Evolutionary conservation across 306 rosid species (phyloP).

Genomic region (Crotalaria pallida): DNA sequence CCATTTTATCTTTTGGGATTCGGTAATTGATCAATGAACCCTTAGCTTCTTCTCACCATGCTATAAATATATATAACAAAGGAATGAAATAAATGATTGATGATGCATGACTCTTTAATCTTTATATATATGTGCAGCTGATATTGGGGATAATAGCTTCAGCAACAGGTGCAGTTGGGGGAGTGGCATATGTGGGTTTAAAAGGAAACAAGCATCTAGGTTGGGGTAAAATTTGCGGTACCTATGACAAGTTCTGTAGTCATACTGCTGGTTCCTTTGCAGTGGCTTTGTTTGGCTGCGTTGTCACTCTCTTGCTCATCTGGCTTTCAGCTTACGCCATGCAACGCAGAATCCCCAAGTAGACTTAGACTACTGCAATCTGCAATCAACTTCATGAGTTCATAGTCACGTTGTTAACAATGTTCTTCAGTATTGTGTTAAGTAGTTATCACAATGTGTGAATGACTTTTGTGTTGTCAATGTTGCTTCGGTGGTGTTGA

Average conservation of each 20-base stretch:
- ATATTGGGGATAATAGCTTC: slow-evolving; percentile 73
- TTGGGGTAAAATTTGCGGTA: slow-evolving; percentile 61
- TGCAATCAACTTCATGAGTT: not conserved
- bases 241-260: slow-evolving; percentile 58
- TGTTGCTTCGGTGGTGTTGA: not conserved
- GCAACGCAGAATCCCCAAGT: slow-evolving; percentile 51
- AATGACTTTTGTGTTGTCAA: not conserved
- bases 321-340: slow-evolving; percentile 58
- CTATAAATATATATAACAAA: not conserved
- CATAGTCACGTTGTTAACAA: not conserved
- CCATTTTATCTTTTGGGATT: slow-evolving; percentile 48
- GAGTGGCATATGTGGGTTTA: slow-evolving; percentile 64
- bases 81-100: not conserved
- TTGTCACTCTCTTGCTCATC: slow-evolving; percentile 48
- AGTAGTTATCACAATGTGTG: slow-evolving; percentile 5
- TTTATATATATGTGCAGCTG: slow-evolving; percentile 43
- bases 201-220: slow-evolving; percentile 60
- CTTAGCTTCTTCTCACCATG: not conserved
- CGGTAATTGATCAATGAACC: slow-evolving; percentile 36
- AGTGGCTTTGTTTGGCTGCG: slow-evolving; percentile 49
- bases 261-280: slow-evolving; percentile 52
- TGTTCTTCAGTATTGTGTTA: slow-evolving; percentile 13
- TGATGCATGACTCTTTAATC: not conserved
- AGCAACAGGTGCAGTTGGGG: slow-evolving; percentile 73
- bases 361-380: slow-evolving; percentile 16